Conservation (phyloP, 1,284 basidiomycete species). For the Stereum hirsutum region DNA sequence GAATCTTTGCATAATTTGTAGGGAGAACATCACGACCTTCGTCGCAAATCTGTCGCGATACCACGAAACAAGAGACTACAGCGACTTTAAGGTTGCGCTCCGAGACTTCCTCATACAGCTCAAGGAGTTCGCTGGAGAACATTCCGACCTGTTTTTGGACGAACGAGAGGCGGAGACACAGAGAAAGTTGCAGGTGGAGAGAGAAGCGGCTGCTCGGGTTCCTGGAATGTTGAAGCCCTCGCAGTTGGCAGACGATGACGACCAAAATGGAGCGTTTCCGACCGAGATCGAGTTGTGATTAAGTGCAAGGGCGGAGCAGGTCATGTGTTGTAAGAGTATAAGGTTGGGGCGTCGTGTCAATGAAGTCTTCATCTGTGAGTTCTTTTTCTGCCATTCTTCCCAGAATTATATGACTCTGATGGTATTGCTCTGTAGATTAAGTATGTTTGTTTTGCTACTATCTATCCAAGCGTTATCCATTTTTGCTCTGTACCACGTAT, state of each 20-base stretch:
- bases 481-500: too few species aligned
- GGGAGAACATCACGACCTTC: constrained; percentile 71
- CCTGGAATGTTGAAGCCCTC: constrained; percentile 99
- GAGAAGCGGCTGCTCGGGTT: constrained; percentile 84
- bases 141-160: constrained; percentile 84
- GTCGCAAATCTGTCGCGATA: constrained; percentile 79
- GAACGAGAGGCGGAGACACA: constrained; percentile 88
- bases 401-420: too few species aligned
- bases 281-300: too few species aligned
- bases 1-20: constrained; percentile 18
- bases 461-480: too few species aligned
- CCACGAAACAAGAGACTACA: constrained; percentile 84
- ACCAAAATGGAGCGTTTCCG: too few species aligned
- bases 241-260: constrained; percentile 87
- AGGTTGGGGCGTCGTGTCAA: too few species aligned
- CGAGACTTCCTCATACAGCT: constrained; percentile 89
- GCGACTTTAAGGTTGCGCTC: constrained; percentile 90
- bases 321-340: too few species aligned
- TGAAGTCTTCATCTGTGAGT: too few species aligned
- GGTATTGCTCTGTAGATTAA: too few species aligned
- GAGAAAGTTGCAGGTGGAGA: constrained; percentile 67
- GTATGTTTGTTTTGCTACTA: too few species aligned
- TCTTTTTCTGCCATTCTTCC: too few species aligned
- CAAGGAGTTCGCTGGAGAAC: constrained; percentile 90
- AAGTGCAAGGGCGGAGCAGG: too few species aligned